Evolutionary conservation across 768 basidiomycete species (phyloP).

Genomic region (Mycena haematopus): DNA sequence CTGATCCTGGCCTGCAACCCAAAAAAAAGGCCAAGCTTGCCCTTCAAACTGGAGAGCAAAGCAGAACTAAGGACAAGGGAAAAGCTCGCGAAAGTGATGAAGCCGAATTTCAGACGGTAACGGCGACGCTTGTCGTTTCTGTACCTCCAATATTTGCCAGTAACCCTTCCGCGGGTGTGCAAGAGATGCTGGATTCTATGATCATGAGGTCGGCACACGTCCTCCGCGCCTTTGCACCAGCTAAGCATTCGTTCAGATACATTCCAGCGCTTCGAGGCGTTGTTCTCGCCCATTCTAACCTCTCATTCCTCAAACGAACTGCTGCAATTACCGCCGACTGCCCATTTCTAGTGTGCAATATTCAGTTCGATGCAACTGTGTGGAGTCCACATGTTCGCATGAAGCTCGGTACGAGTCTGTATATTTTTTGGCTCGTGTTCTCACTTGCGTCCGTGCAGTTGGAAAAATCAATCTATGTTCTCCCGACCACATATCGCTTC

Average conservation of each 20-base stretch:
- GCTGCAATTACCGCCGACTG: conserved; percentile 81
- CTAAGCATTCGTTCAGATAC: conserved; percentile 60
- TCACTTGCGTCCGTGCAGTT: conserved; percentile 47
- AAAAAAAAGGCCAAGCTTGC: conserved; percentile 46
- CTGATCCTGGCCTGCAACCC: conserved; percentile 34
- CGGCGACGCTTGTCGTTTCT: conserved; percentile 71
- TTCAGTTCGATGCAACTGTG: conserved; percentile 82
- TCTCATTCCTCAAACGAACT: conserved; percentile 66
- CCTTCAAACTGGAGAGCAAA: conserved; percentile 38
- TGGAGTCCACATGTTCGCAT: conserved; percentile 90
- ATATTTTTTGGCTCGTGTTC: conserved; percentile 6
- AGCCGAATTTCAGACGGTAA: conserved; percentile 65
- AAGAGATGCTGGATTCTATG: conserved; percentile 94
- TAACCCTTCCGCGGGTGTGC: conserved; percentile 74
- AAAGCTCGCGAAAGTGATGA: conserved; percentile 42
- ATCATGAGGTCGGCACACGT: conserved; percentile 78
- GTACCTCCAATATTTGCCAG: conserved; percentile 83
- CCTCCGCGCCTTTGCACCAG: neutral
- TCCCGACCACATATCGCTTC: conserved; percentile 90
- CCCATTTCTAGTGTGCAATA: conserved; percentile 79
- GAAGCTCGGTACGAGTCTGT: conserved; percentile 65
- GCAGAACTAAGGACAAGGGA: conserved; percentile 43
- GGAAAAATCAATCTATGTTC: conserved; percentile 91
- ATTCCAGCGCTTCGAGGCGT: conserved; percentile 88
- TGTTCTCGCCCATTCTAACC: conserved; percentile 83